Conservation (phyloP, 2,329 filamentous ascomycete species). For the Phoma sp. region DNA sequence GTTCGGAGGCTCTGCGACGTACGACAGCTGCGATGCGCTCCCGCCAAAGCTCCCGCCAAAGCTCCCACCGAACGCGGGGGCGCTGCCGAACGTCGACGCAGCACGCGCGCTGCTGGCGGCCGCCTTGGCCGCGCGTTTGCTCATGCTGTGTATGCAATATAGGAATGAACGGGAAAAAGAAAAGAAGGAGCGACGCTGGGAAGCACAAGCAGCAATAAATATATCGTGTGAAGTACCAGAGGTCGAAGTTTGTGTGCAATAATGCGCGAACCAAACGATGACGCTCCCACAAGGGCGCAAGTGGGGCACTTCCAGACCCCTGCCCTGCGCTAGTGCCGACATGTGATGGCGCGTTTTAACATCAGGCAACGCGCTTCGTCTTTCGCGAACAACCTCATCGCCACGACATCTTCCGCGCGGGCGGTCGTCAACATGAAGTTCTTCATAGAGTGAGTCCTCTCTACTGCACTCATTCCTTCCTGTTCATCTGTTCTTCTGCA, state of each 20-base stretch:
- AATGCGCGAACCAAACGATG: conserved; percentile 12
- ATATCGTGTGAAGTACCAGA: neutral
- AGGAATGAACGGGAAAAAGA: conserved; percentile 7
- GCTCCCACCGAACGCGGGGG: conserved; percentile 51
- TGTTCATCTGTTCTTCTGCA: neutral
- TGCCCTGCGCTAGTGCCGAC: conserved; percentile 8
- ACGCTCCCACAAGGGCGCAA: conserved; percentile 10
- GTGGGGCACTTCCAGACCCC: conserved; percentile 7
- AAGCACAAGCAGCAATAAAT: conserved; percentile 1
- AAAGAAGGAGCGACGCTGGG: conserved; percentile 10
- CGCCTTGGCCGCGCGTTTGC: conserved; percentile 67
- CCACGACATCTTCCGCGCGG: conserved; percentile 30
- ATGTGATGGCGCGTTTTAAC: conserved; percentile 15
- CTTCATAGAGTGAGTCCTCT: conserved; percentile 70
- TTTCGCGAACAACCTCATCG: conserved; percentile 22
- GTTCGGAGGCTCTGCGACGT: conserved; percentile 85
- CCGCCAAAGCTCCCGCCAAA: conserved; percentile 57
- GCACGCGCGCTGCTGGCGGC: conserved; percentile 70
- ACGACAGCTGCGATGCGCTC: conserved; percentile 74
- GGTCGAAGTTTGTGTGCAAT: conserved; percentile 10
- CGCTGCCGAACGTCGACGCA: conserved; percentile 53
- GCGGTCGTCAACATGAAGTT: conserved; percentile 68
- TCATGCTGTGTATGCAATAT: conserved; percentile 53
- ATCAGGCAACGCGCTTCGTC: conserved; percentile 20
- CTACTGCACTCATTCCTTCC: neutral